These are phyloP conservation scores for Neopestalotiopsis clavispora DNA, from an alignment of 2,329 filamentous ascomycete genomes.

Conservation along the genomic window DNA sequence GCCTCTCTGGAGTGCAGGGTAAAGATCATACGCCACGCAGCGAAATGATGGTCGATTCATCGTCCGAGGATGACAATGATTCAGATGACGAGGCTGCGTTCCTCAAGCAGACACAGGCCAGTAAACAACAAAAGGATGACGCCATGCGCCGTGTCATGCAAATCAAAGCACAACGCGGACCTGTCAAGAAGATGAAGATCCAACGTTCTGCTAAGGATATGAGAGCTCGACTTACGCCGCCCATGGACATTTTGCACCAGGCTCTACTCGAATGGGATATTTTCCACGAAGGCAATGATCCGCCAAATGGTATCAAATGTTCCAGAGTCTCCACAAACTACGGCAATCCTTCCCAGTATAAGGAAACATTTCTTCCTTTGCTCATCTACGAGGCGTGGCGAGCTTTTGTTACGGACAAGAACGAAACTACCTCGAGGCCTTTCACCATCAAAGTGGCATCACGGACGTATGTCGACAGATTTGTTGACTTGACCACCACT, in stretches of 20 bases:
- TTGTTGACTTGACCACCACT: constrained; percentile 86
- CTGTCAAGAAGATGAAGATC: constrained; percentile 83
- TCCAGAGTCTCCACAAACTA: constrained; percentile 80
- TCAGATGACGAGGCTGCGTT: constrained; percentile 64
- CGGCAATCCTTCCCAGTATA: constrained; percentile 76
- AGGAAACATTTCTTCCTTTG: constrained; percentile 87
- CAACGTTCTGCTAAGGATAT: constrained; percentile 89
- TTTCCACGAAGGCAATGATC: constrained; percentile 86
- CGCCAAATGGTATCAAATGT: constrained; percentile 77
- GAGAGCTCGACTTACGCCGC: constrained; percentile 87
- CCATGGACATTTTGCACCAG: constrained; percentile 83
- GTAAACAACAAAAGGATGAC: constrained; percentile 51
- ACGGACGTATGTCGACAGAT: constrained; percentile 88
- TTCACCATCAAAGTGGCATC: constrained; percentile 90
- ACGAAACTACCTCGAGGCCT: constrained; percentile 79
- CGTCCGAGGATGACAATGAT: constrained; percentile 75
- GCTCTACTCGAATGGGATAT: constrained; percentile 94
- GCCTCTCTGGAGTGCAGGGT: constrained; percentile 70
- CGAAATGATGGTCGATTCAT: constrained; percentile 89
- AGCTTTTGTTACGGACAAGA: constrained; percentile 86
- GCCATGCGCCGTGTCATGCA: constrained; percentile 54
- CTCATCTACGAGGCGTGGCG: constrained; percentile 95
- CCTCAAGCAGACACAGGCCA: constrained; percentile 50
- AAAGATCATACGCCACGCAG: constrained; percentile 81
- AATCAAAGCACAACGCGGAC: constrained; percentile 65